A percentile compares a stretch with the other conserved stretches of the same genome.
phyloP scores from a whole-genome alignment of 2,329 filamentous ascomycete species.

The Cladosporium sp. region DNA sequence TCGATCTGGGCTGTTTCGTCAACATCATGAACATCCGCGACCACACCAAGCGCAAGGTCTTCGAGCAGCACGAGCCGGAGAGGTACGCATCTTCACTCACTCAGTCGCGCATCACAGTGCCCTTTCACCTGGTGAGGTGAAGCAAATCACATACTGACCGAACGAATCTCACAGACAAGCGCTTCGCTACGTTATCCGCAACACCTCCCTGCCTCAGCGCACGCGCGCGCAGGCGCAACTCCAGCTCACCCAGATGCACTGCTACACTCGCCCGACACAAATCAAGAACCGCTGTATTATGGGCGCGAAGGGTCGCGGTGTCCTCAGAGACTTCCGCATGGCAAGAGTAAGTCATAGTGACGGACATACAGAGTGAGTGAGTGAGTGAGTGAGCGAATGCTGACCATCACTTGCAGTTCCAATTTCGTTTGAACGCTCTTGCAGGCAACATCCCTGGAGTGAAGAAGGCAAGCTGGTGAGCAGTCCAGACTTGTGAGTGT shows the following conservation, averaged over 20 bases:
- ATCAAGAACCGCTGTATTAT: slow-evolving; percentile 91
- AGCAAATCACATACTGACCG: background rate
- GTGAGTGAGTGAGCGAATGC: slow-evolving; percentile 12
- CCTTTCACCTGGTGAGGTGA: background rate
- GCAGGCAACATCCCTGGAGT: slow-evolving; percentile 86
- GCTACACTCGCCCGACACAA: slow-evolving; percentile 90
- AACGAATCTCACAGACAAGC: slow-evolving; percentile 69
- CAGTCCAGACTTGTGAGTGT: background rate
- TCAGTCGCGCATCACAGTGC: background rate
- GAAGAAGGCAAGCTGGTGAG: slow-evolving; percentile 90
- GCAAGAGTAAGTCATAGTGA: slow-evolving; percentile 68
- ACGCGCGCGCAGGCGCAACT: slow-evolving; percentile 90
- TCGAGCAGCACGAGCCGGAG: slow-evolving; percentile 81
- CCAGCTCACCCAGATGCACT: slow-evolving; percentile 91
- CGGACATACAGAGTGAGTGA: slow-evolving; percentile 24
- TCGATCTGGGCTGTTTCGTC: slow-evolving; percentile 84
- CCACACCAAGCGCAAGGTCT: slow-evolving; percentile 94
- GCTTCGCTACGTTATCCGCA: slow-evolving; percentile 80
- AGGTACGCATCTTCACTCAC: slow-evolving; percentile 57
- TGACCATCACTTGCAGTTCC: slow-evolving; percentile 61
- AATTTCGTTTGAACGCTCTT: slow-evolving; percentile 88
- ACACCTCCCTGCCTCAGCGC: slow-evolving; percentile 78
- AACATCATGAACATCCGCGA: slow-evolving; percentile 88
- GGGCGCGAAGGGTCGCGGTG: slow-evolving; percentile 84
- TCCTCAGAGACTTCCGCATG: slow-evolving; percentile 92